phyloP scores from a whole-genome alignment of 768 basidiomycete species.

The Hericium alpestre region DNA sequence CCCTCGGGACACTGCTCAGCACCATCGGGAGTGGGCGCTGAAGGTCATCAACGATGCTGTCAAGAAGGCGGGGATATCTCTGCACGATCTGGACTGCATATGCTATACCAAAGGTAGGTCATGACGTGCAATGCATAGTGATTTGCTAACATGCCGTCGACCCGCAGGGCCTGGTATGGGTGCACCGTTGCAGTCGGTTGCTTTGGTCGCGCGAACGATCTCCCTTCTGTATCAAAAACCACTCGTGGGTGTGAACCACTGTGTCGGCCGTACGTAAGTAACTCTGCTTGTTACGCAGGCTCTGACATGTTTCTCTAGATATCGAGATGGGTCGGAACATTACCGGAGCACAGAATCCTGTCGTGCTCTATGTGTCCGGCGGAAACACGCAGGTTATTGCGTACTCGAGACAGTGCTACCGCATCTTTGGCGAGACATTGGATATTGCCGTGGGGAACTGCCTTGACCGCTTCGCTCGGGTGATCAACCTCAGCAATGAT shows the following conservation, averaged over 20 bases:
- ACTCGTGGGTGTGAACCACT: conserved; percentile 96
- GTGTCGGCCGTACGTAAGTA: conserved; percentile 75
- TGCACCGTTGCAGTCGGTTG: conserved; percentile 90
- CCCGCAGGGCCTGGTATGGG: conserved; percentile 95
- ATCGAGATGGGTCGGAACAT: conserved; percentile 98
- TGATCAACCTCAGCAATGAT: conserved; percentile 90
- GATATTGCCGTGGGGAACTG: conserved; percentile 99
- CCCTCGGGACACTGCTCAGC: conserved; percentile 88
- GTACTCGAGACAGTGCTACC: conserved; percentile 92
- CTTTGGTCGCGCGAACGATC: conserved; percentile 84
- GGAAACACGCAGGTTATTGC: conserved; percentile 99
- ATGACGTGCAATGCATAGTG: not conserved
- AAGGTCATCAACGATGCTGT: conserved; percentile 74
- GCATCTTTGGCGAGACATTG: conserved; percentile 97
- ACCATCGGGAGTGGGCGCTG: conserved; percentile 89
- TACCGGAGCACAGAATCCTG: conserved; percentile 88
- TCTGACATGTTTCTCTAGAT: conserved; percentile 37
- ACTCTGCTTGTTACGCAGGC: not conserved
- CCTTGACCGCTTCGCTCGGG: conserved; percentile 91
- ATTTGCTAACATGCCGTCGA: not conserved
- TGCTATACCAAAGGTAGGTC: conserved; percentile 88
- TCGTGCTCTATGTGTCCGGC: conserved; percentile 96
- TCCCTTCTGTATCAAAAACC: conserved; percentile 84
- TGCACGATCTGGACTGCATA: conserved; percentile 84
- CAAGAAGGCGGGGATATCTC: conserved; percentile 49